Percentiles rank a stretch among this genome's conserved stretches.
Conservation (phyloP, 2,329 filamentous ascomycete genomes). For the Cordyceps pruinosa region DNA sequence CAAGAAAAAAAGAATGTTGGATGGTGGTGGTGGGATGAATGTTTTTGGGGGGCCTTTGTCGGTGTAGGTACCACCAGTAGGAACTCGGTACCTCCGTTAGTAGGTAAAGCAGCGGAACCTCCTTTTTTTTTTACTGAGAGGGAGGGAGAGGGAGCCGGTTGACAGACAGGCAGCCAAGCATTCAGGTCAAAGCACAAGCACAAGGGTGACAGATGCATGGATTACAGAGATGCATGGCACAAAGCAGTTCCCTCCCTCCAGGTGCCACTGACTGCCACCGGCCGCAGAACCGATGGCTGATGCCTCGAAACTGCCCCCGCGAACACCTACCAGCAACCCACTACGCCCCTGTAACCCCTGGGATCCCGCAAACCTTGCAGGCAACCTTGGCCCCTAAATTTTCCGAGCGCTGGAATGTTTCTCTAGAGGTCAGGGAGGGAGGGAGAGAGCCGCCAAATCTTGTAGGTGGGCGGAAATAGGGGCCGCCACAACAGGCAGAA, state of each 20-base stretch:
- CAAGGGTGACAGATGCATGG: too few species aligned
- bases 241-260: not conserved
- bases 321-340: not conserved
- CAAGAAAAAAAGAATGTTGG: constrained; percentile 10
- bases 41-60: constrained; percentile 5
- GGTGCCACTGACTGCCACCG: not conserved
- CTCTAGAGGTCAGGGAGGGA: too few species aligned
- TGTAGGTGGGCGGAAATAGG: too few species aligned
- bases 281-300: not conserved
- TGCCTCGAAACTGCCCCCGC: not conserved
- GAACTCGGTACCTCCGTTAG: too few species aligned
- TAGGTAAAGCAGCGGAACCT: not conserved
- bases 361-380: not conserved
- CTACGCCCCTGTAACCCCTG: not conserved
- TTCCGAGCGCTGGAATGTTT: constrained; percentile 2
- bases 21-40: constrained; percentile 10
- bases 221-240: too few species aligned
- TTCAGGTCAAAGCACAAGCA: not conserved
- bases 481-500: not conserved
- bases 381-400: not conserved
- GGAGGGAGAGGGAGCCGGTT: not conserved
- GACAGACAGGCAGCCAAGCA: not conserved
- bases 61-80: too few species aligned
- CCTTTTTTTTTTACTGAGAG: not conserved
- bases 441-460: too few species aligned